These are phyloP conservation scores for Colletotrichum salicis DNA, from an alignment of 2,329 filamentous ascomycete species.

Conservation along the genomic window DNA sequence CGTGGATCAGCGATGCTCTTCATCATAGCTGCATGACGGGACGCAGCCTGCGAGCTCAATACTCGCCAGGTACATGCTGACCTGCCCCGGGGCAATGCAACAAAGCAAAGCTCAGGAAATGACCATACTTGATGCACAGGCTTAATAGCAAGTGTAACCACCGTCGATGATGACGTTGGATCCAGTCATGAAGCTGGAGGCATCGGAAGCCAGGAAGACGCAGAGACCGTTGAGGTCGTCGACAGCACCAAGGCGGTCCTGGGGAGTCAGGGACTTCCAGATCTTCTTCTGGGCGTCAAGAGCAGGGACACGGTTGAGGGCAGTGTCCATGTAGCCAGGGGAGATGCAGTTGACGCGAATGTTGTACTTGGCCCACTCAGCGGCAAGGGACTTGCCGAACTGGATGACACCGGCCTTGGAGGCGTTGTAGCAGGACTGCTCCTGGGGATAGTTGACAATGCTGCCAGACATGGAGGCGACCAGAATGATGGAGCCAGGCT, in stretches of 20 bases:
- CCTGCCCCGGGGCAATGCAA: not conserved
- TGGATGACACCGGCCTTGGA: constrained; percentile 84
- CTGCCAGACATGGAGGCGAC: constrained; percentile 84
- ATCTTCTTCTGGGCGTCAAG: constrained; percentile 86
- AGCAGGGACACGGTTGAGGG: constrained; percentile 80
- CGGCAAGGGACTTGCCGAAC: constrained; percentile 82
- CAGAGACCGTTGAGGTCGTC: constrained; percentile 83
- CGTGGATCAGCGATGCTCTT: constrained; percentile 15
- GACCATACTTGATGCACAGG: not conserved
- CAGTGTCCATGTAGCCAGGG: constrained; percentile 88
- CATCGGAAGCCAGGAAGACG: constrained; percentile 79
- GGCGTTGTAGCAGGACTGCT: constrained; percentile 85
- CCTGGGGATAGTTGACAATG: constrained; percentile 88
- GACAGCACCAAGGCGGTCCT: constrained; percentile 76
- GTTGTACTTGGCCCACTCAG: constrained; percentile 84
- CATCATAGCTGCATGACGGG: constrained; percentile 9
- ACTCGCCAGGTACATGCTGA: constrained; percentile 5
- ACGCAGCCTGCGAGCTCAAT: not conserved
- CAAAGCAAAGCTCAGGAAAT: not conserved
- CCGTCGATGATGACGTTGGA: constrained; percentile 78
- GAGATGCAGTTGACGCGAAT: constrained; percentile 88
- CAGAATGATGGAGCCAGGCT: constrained; percentile 78
- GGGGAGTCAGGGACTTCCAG: constrained; percentile 79
- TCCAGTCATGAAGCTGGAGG: constrained; percentile 81
- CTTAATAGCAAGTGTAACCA: constrained; percentile 72